These are phyloP conservation scores for Silene noctiflora DNA, from an alignment of 179 eudicot genomes.

Conservation along the genomic window DNA sequence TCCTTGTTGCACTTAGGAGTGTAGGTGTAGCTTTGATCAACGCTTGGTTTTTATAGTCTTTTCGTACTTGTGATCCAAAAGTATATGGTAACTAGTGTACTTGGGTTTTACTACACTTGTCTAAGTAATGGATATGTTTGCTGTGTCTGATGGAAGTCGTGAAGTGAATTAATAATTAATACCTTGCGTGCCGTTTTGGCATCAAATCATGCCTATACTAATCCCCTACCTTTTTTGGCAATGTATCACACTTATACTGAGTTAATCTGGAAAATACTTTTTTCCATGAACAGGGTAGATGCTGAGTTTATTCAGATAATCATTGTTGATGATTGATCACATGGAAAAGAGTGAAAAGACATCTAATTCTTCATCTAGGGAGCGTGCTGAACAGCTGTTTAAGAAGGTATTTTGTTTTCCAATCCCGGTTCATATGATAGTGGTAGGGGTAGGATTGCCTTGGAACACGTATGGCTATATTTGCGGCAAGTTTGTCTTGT, in stretches of 20 bases:
- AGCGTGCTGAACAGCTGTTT: constrained; percentile 56
- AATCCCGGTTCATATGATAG: neutral
- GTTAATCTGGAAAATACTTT: constrained; percentile 8
- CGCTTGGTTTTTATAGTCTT: neutral
- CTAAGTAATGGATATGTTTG: neutral
- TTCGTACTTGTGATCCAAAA: neutral
- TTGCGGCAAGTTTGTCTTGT: too few relatives aligned
- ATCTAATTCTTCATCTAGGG: constrained; percentile 44
- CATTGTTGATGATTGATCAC: constrained; percentile 42
- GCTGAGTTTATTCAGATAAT: constrained; percentile 23
- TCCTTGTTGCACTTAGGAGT: neutral
- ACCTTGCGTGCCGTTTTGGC: neutral
- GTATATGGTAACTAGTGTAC: neutral
- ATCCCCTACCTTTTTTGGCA: neutral
- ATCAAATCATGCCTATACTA: neutral
- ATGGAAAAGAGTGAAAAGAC: constrained; percentile 71
- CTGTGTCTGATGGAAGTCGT: neutral
- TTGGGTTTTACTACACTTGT: neutral
- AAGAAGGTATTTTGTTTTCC: constrained; percentile 48
- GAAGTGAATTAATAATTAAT: neutral
- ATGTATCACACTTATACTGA: neutral
- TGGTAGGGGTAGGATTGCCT: neutral
- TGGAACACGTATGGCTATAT: neutral
- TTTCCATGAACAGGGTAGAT: constrained; percentile 33
- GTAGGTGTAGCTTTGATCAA: neutral